Conservation (phyloP, 257 asterid genomes). For the Lycium ferocissimum region DNA sequence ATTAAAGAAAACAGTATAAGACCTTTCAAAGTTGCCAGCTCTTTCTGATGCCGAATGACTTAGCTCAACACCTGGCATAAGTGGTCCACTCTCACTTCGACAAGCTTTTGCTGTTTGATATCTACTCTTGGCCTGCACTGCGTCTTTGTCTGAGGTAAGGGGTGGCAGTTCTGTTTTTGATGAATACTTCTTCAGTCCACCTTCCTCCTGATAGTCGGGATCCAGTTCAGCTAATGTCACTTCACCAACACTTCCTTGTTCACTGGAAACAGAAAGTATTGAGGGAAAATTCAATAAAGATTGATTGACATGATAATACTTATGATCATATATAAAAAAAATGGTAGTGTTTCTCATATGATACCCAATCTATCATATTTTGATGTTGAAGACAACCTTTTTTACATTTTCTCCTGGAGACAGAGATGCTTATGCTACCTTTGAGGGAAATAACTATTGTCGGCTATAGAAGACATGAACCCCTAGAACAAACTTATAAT, state of each 20-base stretch:
- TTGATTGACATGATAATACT: neutral
- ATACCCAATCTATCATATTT: constrained; percentile 27
- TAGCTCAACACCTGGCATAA: constrained; percentile 69
- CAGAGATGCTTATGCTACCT: neutral
- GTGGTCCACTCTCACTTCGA: constrained; percentile 91
- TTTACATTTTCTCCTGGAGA: constrained; percentile 18
- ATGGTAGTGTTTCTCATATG: neutral
- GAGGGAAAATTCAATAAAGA: constrained; percentile 13
- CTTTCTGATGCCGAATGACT: constrained; percentile 73
- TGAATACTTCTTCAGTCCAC: constrained; percentile 48
- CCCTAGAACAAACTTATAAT: constrained; percentile 3
- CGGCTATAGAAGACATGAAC: neutral
- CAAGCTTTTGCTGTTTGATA: constrained; percentile 63
- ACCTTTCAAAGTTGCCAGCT: constrained; percentile 78
- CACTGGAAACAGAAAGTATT: constrained; percentile 48
- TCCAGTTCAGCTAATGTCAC: constrained; percentile 48
- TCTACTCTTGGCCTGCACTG: constrained; percentile 52
- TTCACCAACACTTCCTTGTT: constrained; percentile 49
- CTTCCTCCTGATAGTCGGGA: constrained; percentile 45
- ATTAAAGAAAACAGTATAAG: constrained; percentile 10
- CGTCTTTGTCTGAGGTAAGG: constrained; percentile 63
- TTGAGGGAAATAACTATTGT: neutral
- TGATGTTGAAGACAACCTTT: constrained; percentile 5
- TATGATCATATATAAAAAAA: neutral
- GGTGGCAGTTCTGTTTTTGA: constrained; percentile 58